Evolutionary conservation across 1,284 basidiomycete genomes (phyloP).

Genomic region (Ganoderma leucocontextum): DNA sequence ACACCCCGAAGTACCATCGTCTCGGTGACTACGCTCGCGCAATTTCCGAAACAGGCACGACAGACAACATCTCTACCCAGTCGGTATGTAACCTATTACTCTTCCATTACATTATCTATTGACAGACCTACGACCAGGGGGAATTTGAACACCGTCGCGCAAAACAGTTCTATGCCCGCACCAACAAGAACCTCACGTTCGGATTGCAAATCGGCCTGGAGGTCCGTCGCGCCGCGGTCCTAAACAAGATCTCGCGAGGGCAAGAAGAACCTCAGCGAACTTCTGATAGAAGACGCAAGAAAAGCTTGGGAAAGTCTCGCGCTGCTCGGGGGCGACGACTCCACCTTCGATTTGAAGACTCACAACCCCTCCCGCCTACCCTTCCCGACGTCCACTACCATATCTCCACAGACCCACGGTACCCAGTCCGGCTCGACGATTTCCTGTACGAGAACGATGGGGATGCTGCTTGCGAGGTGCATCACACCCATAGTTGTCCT

Average conservation of each 20-base stretch:
- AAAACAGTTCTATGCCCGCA: conserved; percentile 42
- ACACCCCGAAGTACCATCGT: conserved; percentile 44
- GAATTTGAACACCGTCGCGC: conserved; percentile 43
- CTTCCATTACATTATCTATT: no score
- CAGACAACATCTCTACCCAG: conserved; percentile 44
- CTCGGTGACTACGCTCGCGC: conserved; percentile 39
- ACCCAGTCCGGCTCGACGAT: background rate
- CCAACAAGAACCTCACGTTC: conserved; percentile 40
- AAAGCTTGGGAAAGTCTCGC: no score
- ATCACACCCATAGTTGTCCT: background rate
- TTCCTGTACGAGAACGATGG: background rate
- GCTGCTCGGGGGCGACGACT: background rate
- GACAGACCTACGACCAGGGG: no score
- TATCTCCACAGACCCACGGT: background rate
- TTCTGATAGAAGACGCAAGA: no score
- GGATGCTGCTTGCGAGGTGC: conserved; percentile 3
- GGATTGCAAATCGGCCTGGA: conserved; percentile 35
- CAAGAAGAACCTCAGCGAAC: no score
- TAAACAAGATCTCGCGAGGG: background rate
- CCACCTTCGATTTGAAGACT: background rate
- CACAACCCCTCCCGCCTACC: background rate
- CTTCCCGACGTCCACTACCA: background rate
- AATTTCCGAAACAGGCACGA: conserved; percentile 43
- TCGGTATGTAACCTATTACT: no score
- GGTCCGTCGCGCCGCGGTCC: conserved; percentile 8